A percentile compares a stretch with the other conserved stretches of the same genome.
phyloP scores from a whole-genome alignment of 768 basidiomycete species.

The Trametes coccinea region DNA sequence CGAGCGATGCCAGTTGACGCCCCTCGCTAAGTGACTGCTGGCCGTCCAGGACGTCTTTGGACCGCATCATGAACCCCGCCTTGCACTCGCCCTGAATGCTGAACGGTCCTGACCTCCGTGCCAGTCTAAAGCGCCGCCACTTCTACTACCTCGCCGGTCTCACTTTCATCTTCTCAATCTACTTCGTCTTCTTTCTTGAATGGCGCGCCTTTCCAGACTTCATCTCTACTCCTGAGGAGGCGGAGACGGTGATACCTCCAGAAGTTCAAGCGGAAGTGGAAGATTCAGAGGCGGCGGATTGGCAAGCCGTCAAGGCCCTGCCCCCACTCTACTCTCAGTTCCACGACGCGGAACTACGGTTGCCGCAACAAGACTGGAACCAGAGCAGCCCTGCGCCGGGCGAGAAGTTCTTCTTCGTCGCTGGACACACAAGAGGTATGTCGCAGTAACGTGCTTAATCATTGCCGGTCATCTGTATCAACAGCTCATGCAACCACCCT shows the following conservation, averaged over 20 bases:
- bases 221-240: background rate
- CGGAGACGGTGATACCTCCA: background rate
- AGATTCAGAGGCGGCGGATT: background rate
- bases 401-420: slow-evolving; percentile 13
- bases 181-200: background rate
- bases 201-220: background rate
- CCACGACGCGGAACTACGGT: background rate
- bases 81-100: slow-evolving; percentile 1
- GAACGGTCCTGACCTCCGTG: background rate
- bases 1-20: too few relatives aligned
- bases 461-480: too few relatives aligned
- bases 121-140: background rate
- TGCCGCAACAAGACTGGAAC: slow-evolving; percentile 7
- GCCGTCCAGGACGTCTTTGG: background rate
- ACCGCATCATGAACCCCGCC: background rate
- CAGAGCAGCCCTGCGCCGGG: background rate
- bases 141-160: background rate
- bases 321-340: slow-evolving; percentile 1
- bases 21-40: too few relatives aligned
- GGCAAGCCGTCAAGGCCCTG: background rate
- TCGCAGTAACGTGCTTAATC: background rate
- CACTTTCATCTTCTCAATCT: background rate
- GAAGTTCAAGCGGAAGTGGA: background rate
- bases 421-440: slow-evolving; percentile 10
- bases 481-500: too few relatives aligned